Conservation (phyloP, 2,329 filamentous ascomycete genomes). For the Geosmithia morbida region DNA sequence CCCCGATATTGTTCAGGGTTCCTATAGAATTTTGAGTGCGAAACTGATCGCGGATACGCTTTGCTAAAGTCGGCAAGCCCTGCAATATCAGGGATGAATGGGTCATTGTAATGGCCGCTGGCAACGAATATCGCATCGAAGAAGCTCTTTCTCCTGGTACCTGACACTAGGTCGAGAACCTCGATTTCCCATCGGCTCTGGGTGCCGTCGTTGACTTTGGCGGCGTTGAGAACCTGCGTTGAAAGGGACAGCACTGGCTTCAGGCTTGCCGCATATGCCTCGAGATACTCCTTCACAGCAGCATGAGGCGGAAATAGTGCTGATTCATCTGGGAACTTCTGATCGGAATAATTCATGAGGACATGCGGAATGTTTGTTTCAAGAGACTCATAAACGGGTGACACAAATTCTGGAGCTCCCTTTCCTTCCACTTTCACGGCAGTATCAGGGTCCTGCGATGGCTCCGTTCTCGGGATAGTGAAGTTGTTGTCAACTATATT, state of each 20-base stretch:
- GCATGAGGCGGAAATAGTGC: slow-evolving; percentile 50
- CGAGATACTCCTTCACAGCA: slow-evolving; percentile 50
- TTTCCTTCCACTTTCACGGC: slow-evolving; percentile 6
- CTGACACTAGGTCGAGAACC: too few relatives aligned
- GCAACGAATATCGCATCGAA: slow-evolving; percentile 52
- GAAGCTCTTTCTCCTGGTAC: background rate
- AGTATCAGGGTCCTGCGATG: slow-evolving; percentile 25
- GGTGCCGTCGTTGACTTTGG: slow-evolving; percentile 7
- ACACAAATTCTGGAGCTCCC: too few relatives aligned
- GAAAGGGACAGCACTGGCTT: slow-evolving; percentile 42
- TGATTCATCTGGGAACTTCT: background rate
- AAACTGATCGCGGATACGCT: slow-evolving; percentile 12
- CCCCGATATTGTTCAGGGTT: too few relatives aligned
- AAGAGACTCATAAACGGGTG: too few relatives aligned
- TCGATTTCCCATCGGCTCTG: too few relatives aligned
- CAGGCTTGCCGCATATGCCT: slow-evolving; percentile 47
- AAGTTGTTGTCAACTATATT: slow-evolving; percentile 11
- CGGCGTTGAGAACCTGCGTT: slow-evolving; percentile 41
- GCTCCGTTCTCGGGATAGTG: slow-evolving; percentile 14
- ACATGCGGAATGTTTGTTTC: too few relatives aligned
- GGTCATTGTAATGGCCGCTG: slow-evolving; percentile 45
- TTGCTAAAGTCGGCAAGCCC: slow-evolving; percentile 33
- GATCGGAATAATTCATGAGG: too few relatives aligned
- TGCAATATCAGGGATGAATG: slow-evolving; percentile 34
- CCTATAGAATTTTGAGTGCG: too few relatives aligned